Percentiles rank a stretch among this genome's conserved stretches.
These are phyloP conservation scores for Tolypocladium paradoxum DNA, from an alignment of 2,329 filamentous ascomycete species.

Conservation along the genomic window DNA sequence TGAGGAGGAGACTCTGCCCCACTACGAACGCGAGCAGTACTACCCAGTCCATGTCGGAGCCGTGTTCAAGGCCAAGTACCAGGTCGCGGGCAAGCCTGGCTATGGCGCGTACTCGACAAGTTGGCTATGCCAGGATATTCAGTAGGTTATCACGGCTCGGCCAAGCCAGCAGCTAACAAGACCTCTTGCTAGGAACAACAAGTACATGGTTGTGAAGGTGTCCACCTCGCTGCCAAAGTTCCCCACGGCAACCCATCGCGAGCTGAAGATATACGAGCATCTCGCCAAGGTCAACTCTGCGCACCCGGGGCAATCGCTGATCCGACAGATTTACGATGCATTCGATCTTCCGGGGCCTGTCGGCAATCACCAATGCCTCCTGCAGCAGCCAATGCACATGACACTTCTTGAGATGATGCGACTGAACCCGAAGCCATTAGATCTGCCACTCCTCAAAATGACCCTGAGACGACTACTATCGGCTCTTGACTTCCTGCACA, in stretches of 20 bases:
- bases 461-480: neutral
- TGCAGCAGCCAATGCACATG: neutral
- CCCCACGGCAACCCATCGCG: neutral
- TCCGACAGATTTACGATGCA: neutral
- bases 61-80: constrained; percentile 10
- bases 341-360: neutral
- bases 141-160: constrained; percentile 7
- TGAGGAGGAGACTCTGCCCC: constrained; percentile 14
- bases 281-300: neutral
- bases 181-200: neutral
- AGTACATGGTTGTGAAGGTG: neutral
- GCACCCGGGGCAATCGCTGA: neutral
- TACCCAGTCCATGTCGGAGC: constrained; percentile 14
- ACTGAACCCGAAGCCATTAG: neutral
- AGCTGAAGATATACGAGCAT: constrained; percentile 1
- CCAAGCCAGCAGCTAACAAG: neutral
- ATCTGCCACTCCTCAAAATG: neutral
- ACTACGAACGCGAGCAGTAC: constrained; percentile 10
- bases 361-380: neutral
- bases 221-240: constrained; percentile 1
- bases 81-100: constrained; percentile 15
- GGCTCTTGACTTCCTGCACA: neutral
- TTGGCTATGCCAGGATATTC: constrained; percentile 14
- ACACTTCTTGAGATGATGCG: neutral
- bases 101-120: constrained; percentile 15